Evolutionary conservation across 225 moss, liverwort and hornwort genomes (phyloP), one percentile per base, ranked within the genome.

Genomic region (Anthoceros angustus): DNA sequence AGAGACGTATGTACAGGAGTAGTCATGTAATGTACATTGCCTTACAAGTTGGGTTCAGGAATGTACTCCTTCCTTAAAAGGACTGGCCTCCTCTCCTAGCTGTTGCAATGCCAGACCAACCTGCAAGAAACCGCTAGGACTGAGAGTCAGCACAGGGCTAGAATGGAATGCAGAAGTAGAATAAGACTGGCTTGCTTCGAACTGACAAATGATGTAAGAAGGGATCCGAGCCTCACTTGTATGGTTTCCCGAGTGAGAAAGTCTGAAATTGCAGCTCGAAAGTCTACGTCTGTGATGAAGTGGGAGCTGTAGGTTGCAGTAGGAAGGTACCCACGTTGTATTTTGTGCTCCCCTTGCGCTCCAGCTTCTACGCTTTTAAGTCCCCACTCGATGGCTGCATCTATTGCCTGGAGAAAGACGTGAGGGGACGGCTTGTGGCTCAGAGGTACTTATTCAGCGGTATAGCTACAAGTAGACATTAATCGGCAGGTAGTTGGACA

Each of bases 241-340:
- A 83, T 66, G 73, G 82, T 92, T 74, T 99, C 98, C 70, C 84
- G 86, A 67, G 61, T 69, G 64, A 99, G 80, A 72, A 92, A 99
- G 68, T 86, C 84, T 14, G 78, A 73, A 64, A 99, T 84, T 42
- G 92, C 87, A 25, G 81, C 69, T 0, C 66, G 72, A 62, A 99
- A 99, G 60, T 87, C 77, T 12, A 83, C 72, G 72, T 99, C 89
- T 10, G 92, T 82, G 63, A 99, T 64, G 72, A 84, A 92, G 67
- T 99, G 98, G n/a, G 89, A 82, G 72, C 98, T 99, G 69, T 92
- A 99, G 50, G 98, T 98, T 18, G 89, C 82, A n/a, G 81, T 92
- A 8, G 98, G 98, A 67, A 86, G 72, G 67, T 99, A 99, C 6
- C 98, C 98, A 64, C 98, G 81, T 71, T 92, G 98, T 55, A 99